Evolutionary conservation across 371 early-diverging fungal genomes (phyloP), one percentile per base, ranked within the genome.

Genomic region (Lichtheimia ramosa): DNA sequence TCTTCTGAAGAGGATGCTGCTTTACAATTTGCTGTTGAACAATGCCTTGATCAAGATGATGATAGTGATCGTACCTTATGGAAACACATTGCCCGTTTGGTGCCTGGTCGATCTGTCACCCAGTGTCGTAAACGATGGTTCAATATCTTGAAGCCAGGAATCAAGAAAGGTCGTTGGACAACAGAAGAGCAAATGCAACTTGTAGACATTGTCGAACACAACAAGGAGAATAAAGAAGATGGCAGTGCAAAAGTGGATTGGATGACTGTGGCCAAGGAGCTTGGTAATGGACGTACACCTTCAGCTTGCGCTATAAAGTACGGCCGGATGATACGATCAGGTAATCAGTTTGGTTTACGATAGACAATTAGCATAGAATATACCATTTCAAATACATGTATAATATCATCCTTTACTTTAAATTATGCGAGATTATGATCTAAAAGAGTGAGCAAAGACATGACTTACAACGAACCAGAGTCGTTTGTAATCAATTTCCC

Each of bases 121-220:
- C 66, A 73, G 51, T 78, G 79, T 56, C 42, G 60, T 7, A 3
- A 4, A 5, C 56, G 75, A 40, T 78, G 71, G 71, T 7, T 53
- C 5, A 28, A 57, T 18, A 28, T 34, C 0, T 24, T 71, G 13
- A 24, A 57, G 3, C 24, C 51, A 15, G 46, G 46, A 3, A 8
- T 60, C 0, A 62, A 46, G 20, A 69, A 58, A 20, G 71, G 71
- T 10, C 7, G 14, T 21, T 78, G 79, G 79, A 49, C 60, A 6
- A 48, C 58, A 43, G 71, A 73, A 2, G 79, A 75, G 40, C 59
- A 69, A 23, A 59, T 73, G 56, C 58, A 48, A n/a, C 49, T 78
- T 4, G 16, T 73, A 5, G 75, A 78, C 23, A 25, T 70, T 8
- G 72, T 71, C 20, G 69, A 74, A 28, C 69, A 68, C 49, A 25